Evolutionary conservation across 1,284 basidiomycete species (phyloP).

Genomic region (Cutaneotrichosporon daszewskae): DNA sequence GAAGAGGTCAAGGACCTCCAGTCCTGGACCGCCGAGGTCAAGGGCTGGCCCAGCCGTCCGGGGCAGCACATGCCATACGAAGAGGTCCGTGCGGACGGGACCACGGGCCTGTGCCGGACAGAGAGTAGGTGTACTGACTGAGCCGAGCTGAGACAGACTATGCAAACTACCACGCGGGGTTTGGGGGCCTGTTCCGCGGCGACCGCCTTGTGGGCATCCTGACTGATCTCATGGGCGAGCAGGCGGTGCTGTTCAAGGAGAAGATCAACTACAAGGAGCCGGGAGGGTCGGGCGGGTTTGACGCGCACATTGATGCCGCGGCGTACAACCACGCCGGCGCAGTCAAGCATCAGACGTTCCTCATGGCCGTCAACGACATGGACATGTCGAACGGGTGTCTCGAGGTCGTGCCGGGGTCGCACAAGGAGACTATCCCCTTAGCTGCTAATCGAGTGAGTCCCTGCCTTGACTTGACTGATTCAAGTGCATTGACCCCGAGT

Average conservation of each 20-base stretch:
- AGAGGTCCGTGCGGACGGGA: conserved; percentile 29
- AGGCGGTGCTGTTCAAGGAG: conserved; percentile 36
- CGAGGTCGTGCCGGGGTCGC: conserved; percentile 36
- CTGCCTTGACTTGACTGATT: background rate
- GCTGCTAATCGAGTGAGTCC: conserved; percentile 20
- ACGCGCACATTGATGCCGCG: conserved; percentile 36
- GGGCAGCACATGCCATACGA: conserved; percentile 38
- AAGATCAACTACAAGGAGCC: conserved; percentile 44
- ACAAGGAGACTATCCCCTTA: conserved; percentile 26
- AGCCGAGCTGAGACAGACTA: conserved; percentile 17
- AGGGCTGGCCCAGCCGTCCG: conserved; percentile 27
- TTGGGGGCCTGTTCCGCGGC: conserved; percentile 27
- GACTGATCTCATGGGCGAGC: conserved; percentile 26
- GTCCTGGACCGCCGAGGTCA: conserved; percentile 31
- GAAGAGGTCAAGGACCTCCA: conserved; percentile 22
- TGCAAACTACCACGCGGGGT: conserved; percentile 31
- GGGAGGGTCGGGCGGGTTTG: conserved; percentile 33
- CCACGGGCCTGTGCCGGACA: conserved; percentile 29
- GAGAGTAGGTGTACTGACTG: conserved; percentile 24
- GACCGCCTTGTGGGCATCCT: conserved; percentile 23
- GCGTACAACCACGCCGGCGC: conserved; percentile 29
- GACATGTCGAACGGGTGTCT: conserved; percentile 36
- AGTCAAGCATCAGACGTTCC: conserved; percentile 27
- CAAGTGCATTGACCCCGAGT: conserved; percentile 30
- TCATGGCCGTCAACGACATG: conserved; percentile 37